phyloP scores from a whole-genome alignment of 345 rosid genomes.

The Eucalyptus erythrocorys region DNA sequence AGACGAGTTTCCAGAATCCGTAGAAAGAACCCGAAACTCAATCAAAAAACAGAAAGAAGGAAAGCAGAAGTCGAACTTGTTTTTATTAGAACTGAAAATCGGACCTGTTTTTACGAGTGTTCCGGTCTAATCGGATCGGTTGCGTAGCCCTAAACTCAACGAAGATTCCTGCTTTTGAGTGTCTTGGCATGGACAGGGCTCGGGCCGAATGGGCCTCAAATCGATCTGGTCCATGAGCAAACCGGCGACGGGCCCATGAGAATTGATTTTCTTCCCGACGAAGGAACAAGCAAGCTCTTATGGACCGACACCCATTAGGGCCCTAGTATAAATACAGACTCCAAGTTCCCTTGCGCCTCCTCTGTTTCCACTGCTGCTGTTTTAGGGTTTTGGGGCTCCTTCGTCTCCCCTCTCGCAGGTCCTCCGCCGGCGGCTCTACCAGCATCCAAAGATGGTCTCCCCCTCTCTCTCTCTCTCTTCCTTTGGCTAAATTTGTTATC shows the following conservation, averaged over 20 bases:
- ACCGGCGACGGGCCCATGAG: neutral
- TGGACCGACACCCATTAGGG: neutral
- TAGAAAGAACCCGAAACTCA: too few species aligned
- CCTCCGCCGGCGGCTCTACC: neutral
- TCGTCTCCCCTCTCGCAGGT: neutral
- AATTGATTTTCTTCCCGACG: neutral
- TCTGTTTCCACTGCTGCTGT: neutral
- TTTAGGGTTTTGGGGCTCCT: neutral
- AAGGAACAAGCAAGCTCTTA: neutral
- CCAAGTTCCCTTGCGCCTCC: accelerated
- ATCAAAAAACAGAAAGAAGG: too few species aligned
- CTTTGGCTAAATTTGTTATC: neutral
- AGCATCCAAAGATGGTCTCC: neutral
- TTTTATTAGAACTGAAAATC: too few species aligned
- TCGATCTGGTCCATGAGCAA: neutral
- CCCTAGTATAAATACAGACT: neutral
- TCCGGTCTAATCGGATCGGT: neutral
- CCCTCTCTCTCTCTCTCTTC: neutral
- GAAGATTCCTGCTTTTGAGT: too few species aligned
- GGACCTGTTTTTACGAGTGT: neutral
- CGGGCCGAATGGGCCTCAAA: accelerated
- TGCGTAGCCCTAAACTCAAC: too few species aligned
- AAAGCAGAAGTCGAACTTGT: too few species aligned
- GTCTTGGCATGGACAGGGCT: too few species aligned
- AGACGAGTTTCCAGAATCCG: too few species aligned